Conservation (phyloP, 495 filamentous ascomycete genomes). For the Lepraria neglecta region DNA sequence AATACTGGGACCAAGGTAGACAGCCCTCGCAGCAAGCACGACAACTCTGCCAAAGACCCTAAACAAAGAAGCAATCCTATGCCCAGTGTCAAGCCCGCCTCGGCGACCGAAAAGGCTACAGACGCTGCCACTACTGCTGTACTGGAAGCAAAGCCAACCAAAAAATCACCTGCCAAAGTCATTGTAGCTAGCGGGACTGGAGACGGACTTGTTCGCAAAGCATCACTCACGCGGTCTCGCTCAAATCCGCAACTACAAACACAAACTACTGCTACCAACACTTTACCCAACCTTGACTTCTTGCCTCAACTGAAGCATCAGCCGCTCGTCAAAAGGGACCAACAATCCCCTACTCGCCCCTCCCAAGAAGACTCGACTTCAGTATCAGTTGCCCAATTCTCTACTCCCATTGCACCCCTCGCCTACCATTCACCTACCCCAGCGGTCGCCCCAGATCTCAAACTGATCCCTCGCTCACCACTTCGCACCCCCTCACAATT, state of each 20-base stretch:
- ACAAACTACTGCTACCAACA: slow-evolving; percentile 17
- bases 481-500: slow-evolving; percentile 22
- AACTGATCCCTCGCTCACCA: slow-evolving; percentile 22
- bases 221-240: slow-evolving; percentile 28
- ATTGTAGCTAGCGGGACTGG: slow-evolving; percentile 22
- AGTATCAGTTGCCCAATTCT: slow-evolving; percentile 18
- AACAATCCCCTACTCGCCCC: slow-evolving; percentile 9
- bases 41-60: not conserved
- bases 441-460: slow-evolving; percentile 20
- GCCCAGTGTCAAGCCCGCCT: not conserved
- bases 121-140: not conserved
- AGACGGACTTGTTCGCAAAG: slow-evolving; percentile 24
- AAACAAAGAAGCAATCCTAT: not conserved
- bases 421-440: slow-evolving; percentile 13
- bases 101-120: not conserved
- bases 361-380: not conserved
- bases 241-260: slow-evolving; percentile 29
- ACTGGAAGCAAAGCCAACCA: slow-evolving; percentile 5
- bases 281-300: slow-evolving; percentile 26
- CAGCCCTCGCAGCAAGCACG: not conserved
- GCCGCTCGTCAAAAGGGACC: slow-evolving; percentile 24
- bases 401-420: slow-evolving; percentile 13
- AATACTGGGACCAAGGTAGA: not conserved
- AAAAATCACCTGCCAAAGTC: slow-evolving; percentile 14
- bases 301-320: slow-evolving; percentile 31